phyloP scores from a whole-genome alignment of 1,284 basidiomycete species.

The Heliocybe sulcata region DNA sequence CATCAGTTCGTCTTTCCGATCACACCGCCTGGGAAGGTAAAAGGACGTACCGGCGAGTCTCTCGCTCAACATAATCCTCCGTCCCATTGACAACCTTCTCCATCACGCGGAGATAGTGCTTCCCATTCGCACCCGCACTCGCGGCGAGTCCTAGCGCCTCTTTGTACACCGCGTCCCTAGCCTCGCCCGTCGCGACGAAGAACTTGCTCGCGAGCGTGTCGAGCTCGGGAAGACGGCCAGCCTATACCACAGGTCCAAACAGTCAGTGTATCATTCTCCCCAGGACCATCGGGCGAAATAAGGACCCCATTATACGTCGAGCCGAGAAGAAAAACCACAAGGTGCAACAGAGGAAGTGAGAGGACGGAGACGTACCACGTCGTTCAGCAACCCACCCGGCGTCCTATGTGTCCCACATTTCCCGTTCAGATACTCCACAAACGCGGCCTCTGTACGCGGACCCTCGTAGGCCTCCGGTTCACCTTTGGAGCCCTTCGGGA shows the following conservation, averaged over 20 bases:
- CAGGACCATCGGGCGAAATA: too few relatives aligned
- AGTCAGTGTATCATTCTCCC: not conserved
- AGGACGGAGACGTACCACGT: constrained; percentile 39
- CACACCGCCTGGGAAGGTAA: not conserved
- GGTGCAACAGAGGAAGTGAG: not conserved
- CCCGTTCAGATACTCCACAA: constrained; percentile 77
- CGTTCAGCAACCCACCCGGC: constrained; percentile 74
- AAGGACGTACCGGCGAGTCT: constrained; percentile 68
- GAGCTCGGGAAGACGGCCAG: constrained; percentile 76
- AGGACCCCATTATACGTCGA: too few relatives aligned
- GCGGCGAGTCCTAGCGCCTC: constrained; percentile 48
- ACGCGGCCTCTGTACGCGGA: constrained; percentile 59
- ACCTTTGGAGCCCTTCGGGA: constrained; percentile 56
- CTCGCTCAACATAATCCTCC: constrained; percentile 81
- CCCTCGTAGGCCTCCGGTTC: constrained; percentile 64
- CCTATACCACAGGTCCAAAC: constrained; percentile 30
- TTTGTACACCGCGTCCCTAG: constrained; percentile 53
- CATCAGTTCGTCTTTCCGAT: not conserved
- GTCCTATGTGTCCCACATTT: constrained; percentile 84
- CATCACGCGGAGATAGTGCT: constrained; percentile 89
- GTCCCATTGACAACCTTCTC: constrained; percentile 75
- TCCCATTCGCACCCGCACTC: constrained; percentile 44
- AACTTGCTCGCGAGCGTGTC: constrained; percentile 78
- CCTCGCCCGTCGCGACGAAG: constrained; percentile 53
- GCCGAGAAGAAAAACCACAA: too few relatives aligned